A percentile compares a stretch with the other conserved stretches of the same genome.
phyloP scores from a whole-genome alignment of 768 basidiomycete genomes.

The Lentinula aciculospora region DNA sequence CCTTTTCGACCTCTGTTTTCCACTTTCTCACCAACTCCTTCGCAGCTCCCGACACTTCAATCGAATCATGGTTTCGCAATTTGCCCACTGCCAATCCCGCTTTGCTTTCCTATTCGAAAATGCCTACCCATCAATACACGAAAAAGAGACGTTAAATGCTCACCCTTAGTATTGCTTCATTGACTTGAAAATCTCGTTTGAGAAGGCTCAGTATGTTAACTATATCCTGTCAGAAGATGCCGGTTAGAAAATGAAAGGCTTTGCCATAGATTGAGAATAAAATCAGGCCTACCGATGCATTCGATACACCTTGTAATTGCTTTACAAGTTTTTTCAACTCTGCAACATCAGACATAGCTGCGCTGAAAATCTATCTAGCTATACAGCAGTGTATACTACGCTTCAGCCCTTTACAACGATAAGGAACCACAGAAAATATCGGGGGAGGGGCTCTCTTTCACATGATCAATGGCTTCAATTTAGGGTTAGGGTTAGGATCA shows the following conservation, averaged over 20 bases:
- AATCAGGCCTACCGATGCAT: background rate
- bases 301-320: conserved; percentile 62
- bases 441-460: background rate
- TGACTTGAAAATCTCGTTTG: conserved; percentile 64
- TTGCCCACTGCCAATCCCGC: conserved; percentile 91
- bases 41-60: conserved; percentile 73
- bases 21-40: conserved; percentile 91
- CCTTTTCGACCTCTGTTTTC: conserved; percentile 83
- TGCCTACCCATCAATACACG: conserved; percentile 18
- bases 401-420: conserved; percentile 2
- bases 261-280: conserved; percentile 8
- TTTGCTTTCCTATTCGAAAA: conserved; percentile 71
- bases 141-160: conserved; percentile 25
- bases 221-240: conserved; percentile 45
- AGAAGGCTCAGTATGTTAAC: conserved; percentile 53
- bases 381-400: conserved; percentile 2
- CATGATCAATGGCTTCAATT: background rate
- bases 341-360: conserved; percentile 41
- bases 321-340: conserved; percentile 81
- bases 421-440: conserved; percentile 4
- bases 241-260: conserved; percentile 25
- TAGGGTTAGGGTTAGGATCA: background rate
- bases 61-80: conserved; percentile 66
- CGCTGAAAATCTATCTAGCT: conserved; percentile 14
- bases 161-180: conserved; percentile 71